These are phyloP conservation scores for Gaeumannomyces sp. DNA, from an alignment of 2,329 filamentous ascomycete genomes.

Conservation along the genomic window DNA sequence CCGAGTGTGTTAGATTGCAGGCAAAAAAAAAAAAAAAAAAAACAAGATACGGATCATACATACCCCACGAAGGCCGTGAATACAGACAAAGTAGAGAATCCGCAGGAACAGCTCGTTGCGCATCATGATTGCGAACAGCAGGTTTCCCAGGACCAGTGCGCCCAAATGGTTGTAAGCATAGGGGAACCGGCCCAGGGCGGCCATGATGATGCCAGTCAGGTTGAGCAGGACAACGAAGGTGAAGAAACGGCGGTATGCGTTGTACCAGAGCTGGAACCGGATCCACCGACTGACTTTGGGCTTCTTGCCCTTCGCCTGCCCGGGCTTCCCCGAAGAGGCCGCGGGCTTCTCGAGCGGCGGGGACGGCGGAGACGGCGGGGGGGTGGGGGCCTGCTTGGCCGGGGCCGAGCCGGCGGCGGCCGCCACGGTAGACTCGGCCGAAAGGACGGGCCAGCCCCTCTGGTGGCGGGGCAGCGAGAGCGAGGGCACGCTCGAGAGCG, in stretches of 20 bases:
- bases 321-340: slow-evolving; percentile 7
- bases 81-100: slow-evolving; percentile 29
- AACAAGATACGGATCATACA: slow-evolving; percentile 12
- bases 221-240: slow-evolving; percentile 30
- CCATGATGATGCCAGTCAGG: slow-evolving; percentile 28
- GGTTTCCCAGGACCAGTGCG: slow-evolving; percentile 32
- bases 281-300: slow-evolving; percentile 26
- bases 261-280: slow-evolving; percentile 32
- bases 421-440: background rate
- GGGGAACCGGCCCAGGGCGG: slow-evolving; percentile 25
- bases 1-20: background rate
- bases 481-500: slow-evolving; percentile 21
- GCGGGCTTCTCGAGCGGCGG: slow-evolving; percentile 14
- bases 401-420: no score
- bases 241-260: slow-evolving; percentile 35
- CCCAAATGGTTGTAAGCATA: slow-evolving; percentile 33
- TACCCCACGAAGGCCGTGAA: slow-evolving; percentile 31
- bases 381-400: slow-evolving; percentile 2
- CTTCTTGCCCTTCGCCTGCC: slow-evolving; percentile 13
- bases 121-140: slow-evolving; percentile 32
- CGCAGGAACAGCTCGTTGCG: slow-evolving; percentile 33
- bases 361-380: slow-evolving; percentile 4
- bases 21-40: no score
- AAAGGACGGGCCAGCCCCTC: background rate
- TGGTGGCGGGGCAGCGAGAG: slow-evolving; percentile 21